Evolutionary conservation across 805 yeast genomes (phyloP).

Genomic region (Nakazawaea pomicola): DNA sequence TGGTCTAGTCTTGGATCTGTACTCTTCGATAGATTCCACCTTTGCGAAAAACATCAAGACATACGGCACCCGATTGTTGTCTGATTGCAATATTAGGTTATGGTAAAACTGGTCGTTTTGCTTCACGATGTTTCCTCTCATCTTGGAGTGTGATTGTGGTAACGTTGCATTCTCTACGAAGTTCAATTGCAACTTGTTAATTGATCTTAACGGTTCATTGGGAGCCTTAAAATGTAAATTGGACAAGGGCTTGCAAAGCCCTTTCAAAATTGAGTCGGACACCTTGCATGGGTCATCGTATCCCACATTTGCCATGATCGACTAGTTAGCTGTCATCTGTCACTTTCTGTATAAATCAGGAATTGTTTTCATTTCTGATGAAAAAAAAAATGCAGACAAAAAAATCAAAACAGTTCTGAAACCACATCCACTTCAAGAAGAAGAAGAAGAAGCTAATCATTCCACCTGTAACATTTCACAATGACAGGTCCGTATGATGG

Average conservation of each 20-base stretch:
- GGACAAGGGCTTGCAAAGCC: constrained; percentile 46
- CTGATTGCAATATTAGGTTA: constrained; percentile 9
- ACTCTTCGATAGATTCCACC: constrained; percentile 64
- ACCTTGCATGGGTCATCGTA: constrained; percentile 74
- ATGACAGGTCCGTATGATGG: background rate
- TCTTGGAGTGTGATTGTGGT: constrained; percentile 33
- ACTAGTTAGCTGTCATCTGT: background rate
- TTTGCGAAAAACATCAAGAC: constrained; percentile 65
- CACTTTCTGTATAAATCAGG: background rate
- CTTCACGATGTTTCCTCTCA: too few species aligned
- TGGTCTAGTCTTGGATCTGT: constrained; percentile 77
- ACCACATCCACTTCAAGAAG: background rate
- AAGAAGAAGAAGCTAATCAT: too few species aligned
- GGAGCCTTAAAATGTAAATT: constrained; percentile 66
- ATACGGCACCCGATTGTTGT: constrained; percentile 36
- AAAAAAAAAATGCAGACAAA: background rate
- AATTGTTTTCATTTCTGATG: background rate
- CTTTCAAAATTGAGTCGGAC: constrained; percentile 37
- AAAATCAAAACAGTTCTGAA: constrained; percentile 4
- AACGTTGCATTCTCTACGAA: constrained; percentile 63
- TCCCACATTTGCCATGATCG: constrained; percentile 33
- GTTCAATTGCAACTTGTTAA: constrained; percentile 50
- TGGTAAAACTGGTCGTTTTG: constrained; percentile 15
- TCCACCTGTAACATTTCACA: too few species aligned
- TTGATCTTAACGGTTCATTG: constrained; percentile 54